Evolutionary conservation across 2,329 filamentous ascomycete genomes (phyloP), one percentile per base, ranked within the genome.

Genomic region (Fusarium compactum): DNA sequence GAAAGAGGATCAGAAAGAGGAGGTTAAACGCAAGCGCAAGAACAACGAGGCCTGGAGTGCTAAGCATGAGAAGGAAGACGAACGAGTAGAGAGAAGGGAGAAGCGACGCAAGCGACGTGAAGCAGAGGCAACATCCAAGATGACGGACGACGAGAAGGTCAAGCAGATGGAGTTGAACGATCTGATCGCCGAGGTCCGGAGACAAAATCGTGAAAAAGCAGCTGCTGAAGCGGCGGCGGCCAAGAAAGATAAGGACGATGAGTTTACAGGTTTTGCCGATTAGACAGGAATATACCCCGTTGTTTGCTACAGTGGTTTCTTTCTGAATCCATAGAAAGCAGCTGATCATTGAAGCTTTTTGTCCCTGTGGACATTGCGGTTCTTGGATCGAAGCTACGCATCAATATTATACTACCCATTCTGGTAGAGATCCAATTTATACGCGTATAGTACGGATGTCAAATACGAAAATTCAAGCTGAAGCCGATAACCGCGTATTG

Each of bases 1-100:
- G 29, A 76, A 80, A 27, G 77, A 78, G 0, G 80, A 81, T 18
- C 82, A 82, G 55, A 77, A 69, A n/a, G 73, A 82, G 58, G 83
- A 84, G 67, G 80, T 79, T 46, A 82, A 84, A 77, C 83, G 86
- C 77, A 89, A 90, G 85, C 81, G 87, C 74, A 86, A 88, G 78
- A 83, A 89, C 79, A 86, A 91, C 74, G 85, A 90, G 75, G 88
- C 92, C 2, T 95, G 92, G 91, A 95, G 91, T 78, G 86, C 85
- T 61, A 92, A 92, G 78, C 82, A 86, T 24, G 91, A 92, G 68
- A 84, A 85, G 73, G 90, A 91, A 74, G 90, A 90, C 25, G 82
- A 87, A 63, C 88, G 90, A 54, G 83, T 85, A 51, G 85, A 85
- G 72, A 85, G 89, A 63, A 84, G 89, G 58, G 91, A 92, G 71